Evolutionary conservation across 495 filamentous ascomycete genomes (phyloP).

Genomic region (Penicillium canariense): DNA sequence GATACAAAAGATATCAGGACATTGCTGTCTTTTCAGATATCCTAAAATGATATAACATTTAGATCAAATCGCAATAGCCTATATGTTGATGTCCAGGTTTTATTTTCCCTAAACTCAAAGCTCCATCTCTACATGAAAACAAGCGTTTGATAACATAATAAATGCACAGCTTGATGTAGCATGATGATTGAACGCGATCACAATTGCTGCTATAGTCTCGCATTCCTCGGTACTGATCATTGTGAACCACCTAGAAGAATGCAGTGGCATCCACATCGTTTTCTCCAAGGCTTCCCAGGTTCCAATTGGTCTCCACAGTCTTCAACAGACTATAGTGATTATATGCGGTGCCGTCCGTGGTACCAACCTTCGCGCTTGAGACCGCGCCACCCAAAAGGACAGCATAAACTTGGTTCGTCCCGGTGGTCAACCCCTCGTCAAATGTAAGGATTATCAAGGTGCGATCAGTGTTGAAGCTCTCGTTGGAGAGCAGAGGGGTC

Average conservation of each 20-base stretch:
- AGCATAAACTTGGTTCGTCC: constrained; percentile 4
- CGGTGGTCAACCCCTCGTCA: constrained; percentile 5
- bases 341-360: constrained; percentile 7
- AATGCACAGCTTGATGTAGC: too few species aligned
- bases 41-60: too few species aligned
- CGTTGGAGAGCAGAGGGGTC: constrained; percentile 9
- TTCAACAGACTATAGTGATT: constrained; percentile 12
- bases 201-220: background rate
- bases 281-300: constrained; percentile 5
- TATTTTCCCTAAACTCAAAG: too few species aligned
- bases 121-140: too few species aligned
- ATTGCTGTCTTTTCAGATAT: too few species aligned
- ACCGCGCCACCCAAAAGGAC: constrained; percentile 10
- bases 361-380: constrained; percentile 4
- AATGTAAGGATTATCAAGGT: constrained; percentile 13
- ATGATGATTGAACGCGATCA: too few species aligned
- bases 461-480: constrained; percentile 10
- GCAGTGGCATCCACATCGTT: constrained; percentile 10
- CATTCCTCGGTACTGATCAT: background rate
- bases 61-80: too few species aligned
- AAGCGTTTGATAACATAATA: too few species aligned
- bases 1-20: too few species aligned
- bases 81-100: too few species aligned
- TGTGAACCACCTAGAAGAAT: constrained; percentile 2
- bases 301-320: constrained; percentile 12